phyloP scores from a whole-genome alignment of 208 protist genomes.

The Leptomonas seymouri region DNA sequence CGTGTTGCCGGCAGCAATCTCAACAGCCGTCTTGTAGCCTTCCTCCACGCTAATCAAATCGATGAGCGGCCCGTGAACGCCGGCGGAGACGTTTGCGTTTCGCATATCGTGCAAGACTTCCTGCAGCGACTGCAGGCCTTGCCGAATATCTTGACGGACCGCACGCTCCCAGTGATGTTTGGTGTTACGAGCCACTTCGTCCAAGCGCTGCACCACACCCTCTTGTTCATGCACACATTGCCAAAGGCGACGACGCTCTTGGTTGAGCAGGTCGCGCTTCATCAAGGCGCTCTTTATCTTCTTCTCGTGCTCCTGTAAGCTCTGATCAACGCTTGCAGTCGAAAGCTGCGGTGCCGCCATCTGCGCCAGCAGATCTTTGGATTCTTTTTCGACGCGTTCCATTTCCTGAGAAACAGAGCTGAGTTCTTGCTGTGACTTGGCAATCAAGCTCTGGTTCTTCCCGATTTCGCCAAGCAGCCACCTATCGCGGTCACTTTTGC shows the following conservation, averaged over 20 bases:
- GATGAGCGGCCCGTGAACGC: constrained; percentile 96
- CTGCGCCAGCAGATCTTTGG: constrained; percentile 4
- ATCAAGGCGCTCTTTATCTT: constrained; percentile 36
- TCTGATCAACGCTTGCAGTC: constrained; percentile 47
- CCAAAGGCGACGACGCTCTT: constrained; percentile 78
- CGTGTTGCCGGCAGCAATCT: constrained; percentile 94
- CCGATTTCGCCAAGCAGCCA: constrained; percentile 90
- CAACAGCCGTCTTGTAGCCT: constrained; percentile 91
- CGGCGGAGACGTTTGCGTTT: constrained; percentile 48
- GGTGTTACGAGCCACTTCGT: constrained; percentile 46
- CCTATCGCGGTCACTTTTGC: constrained; percentile 84
- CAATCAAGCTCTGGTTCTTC: constrained; percentile 57
- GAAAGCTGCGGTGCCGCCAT: constrained; percentile 16
- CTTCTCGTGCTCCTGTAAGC: constrained; percentile 44
- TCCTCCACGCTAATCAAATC: constrained; percentile 94
- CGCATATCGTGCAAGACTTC: constrained; percentile 70
- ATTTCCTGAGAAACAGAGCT: constrained; percentile 42
- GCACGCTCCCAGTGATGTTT: constrained; percentile 67
- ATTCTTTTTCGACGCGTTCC: constrained; percentile 26
- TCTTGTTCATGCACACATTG: constrained; percentile 82
- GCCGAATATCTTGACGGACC: constrained; percentile 84
- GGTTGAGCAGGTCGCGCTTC: constrained; percentile 68
- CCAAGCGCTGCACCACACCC: constrained; percentile 49
- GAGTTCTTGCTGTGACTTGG: constrained; percentile 54
- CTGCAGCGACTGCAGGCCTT: constrained; percentile 82